Base-by-base conservation (phyloP, 345 rosid genomes). In the Bretschneidera sinensis region DNA sequence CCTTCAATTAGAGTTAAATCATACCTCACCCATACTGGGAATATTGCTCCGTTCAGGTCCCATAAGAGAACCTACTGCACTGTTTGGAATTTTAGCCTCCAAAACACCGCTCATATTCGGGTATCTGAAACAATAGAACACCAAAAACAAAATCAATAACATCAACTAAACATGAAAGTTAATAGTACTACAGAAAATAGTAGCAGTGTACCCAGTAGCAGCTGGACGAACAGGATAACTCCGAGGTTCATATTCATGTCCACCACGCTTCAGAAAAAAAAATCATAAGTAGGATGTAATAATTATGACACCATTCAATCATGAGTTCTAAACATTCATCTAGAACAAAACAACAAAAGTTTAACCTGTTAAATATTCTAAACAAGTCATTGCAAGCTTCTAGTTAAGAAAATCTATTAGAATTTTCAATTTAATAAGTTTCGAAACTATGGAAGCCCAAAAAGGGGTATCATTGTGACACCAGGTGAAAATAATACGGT, bases 171-270 rank as follows among this genome's bases (percentile, higher is more conserved):
- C 22, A 47, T 2, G 47, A 39, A 17, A 21, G 48, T 25, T 25
- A 49, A 25, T 14, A 60, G 48, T 23, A 54, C 24, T 14, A 22
- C 15, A 28, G 16, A 17, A 21, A 22, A 19, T 20, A 71, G 25
- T 48, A 56, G 45, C 24, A 13, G 48, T 57, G 33, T 78, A 72
- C 81, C 81, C 52, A 8, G 66, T 24, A 25, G 71, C 76, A 65
- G 76, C 48, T 60, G 79, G 76, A 47, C 69, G 81, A 61, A 62
- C 55, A n/a, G 74, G 73, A 72, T 76, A 76, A 58, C 66, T 79
- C 53, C 21, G 76, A 35, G 65, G 67, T 48, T 81, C 89, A 48
- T 74, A 59, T 31, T 77, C 81, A 64, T 35, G 73, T 69, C 66
- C 58, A 33, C 71, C 80, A 68, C 64, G 82, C 86, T 81, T 71